These are phyloP conservation scores for Phytophthora cactorum DNA, from an alignment of 352 stramenopile species.

Conservation along the genomic window DNA sequence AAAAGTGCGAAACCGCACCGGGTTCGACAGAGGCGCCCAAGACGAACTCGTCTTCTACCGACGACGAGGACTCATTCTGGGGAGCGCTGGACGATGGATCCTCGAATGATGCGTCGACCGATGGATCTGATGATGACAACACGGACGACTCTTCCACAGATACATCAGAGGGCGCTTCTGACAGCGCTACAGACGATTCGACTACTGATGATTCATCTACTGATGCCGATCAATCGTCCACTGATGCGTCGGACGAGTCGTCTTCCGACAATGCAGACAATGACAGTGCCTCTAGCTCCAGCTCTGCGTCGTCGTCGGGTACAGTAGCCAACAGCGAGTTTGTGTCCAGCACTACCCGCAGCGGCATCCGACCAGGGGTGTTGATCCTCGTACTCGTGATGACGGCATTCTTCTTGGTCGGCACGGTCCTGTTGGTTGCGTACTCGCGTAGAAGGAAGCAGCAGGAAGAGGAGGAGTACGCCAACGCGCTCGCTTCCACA, in stretches of 20 bases:
- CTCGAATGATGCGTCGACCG: not conserved
- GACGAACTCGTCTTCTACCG: conserved; percentile 17
- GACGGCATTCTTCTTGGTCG: conserved; percentile 62
- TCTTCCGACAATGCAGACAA: conserved; percentile 6
- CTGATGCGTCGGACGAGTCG: conserved; percentile 16
- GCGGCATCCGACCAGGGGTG: conserved; percentile 47
- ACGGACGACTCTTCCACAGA: conserved; percentile 2
- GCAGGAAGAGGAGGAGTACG: conserved; percentile 48
- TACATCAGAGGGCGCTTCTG: not conserved
- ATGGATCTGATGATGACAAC: conserved; percentile 9
- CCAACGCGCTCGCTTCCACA: conserved; percentile 42
- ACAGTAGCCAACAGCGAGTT: conserved; percentile 9
- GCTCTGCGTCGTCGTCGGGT: conserved; percentile 11
- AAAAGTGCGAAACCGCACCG: conserved; percentile 45
- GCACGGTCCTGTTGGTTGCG: conserved; percentile 59
- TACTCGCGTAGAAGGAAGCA: conserved; percentile 72
- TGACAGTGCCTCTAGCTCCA: conserved; percentile 10
- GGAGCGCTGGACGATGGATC: not conserved
- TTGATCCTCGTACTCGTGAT: conserved; percentile 72
- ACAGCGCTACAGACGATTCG: not conserved
- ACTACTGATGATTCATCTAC: conserved; percentile 8
- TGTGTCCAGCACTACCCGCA: conserved; percentile 23
- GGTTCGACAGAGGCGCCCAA: not conserved
- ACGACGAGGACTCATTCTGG: conserved; percentile 17
- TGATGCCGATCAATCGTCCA: conserved; percentile 2